Percentiles rank a stretch among this genome's conserved stretches.
Conservation (phyloP, 495 filamentous ascomycete genomes). For the Hypoxylon crocopeplum region DNA sequence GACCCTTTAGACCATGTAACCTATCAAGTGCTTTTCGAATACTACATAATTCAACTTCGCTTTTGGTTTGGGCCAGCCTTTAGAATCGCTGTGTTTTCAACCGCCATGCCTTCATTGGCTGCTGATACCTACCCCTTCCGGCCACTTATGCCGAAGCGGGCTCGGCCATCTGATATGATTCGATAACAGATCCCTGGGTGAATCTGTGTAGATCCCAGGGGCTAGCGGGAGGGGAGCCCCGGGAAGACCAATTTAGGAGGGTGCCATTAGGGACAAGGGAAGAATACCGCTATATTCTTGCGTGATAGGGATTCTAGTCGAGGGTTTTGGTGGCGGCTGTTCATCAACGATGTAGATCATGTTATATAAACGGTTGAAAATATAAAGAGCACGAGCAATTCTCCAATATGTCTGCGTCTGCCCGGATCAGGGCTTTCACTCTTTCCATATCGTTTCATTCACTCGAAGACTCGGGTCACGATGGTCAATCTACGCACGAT, state of each 20-base stretch:
- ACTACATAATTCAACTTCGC: slow-evolving; percentile 7
- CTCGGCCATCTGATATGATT: slow-evolving; percentile 16
- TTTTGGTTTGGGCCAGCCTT: slow-evolving; percentile 24
- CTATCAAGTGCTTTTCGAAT: slow-evolving; percentile 1
- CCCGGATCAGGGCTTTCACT: slow-evolving; percentile 11
- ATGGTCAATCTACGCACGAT: slow-evolving; percentile 37
- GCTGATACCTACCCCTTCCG: slow-evolving; percentile 21
- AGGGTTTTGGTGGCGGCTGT: slow-evolving; percentile 1
- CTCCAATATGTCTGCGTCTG: neutral
- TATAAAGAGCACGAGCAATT: slow-evolving; percentile 22
- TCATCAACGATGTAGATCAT: slow-evolving; percentile 15
- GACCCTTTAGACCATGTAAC: slow-evolving; percentile 10
- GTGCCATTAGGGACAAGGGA: slow-evolving; percentile 28
- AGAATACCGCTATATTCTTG: slow-evolving; percentile 12
- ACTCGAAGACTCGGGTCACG: neutral
- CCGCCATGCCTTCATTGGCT: slow-evolving; percentile 30
- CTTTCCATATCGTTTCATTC: slow-evolving; percentile 6
- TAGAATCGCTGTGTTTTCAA: slow-evolving; percentile 33
- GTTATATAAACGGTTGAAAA: slow-evolving; percentile 8
- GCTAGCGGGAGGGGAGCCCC: slow-evolving; percentile 11
- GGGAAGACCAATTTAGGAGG: slow-evolving; percentile 33
- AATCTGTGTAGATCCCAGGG: slow-evolving; percentile 30
- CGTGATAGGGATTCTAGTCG: slow-evolving; percentile 1
- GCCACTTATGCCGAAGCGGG: slow-evolving; percentile 26
- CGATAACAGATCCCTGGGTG: slow-evolving; percentile 26